Evolutionary conservation across 768 basidiomycete genomes (phyloP), one percentile per base, ranked within the genome.

Genomic region (Russula virescens): DNA sequence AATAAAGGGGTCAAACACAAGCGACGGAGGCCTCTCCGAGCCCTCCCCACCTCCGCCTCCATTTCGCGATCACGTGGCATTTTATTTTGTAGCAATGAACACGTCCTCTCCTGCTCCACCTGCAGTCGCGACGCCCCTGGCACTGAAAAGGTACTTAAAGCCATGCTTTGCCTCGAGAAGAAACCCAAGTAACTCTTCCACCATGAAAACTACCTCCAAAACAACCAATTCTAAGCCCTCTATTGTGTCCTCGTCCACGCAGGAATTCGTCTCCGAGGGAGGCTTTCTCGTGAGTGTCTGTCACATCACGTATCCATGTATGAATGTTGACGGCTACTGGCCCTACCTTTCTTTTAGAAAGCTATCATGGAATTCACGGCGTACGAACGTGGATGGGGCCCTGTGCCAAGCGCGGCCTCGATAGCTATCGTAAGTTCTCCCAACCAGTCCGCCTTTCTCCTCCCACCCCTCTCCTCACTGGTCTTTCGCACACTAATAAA

Each of bases 21-120:
- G 38, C 2, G 38, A 11, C 38, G 38, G 31, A 31, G 31, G 31
- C 31, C 31, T 31, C 38, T 38, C 38, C 38, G 38, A 38, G 13
- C 10, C 38, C 10, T 38, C 38, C 10, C 13, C 38, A 38, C 38
- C 38, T 38, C 38, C 31, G 8, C 31, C 31, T 31, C 31, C 31
- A 31, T 16, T 43, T 63, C 51, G 38, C 50, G 62, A 50, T 53
- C 62, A 63, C 55, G 51, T 63, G 55, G n/a, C n/a, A n/a, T n/a
- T n/a, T n/a, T 31, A 8, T 4, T 8, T 21, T 21, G 23, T 26
- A 8, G 23, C 3, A 46, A 26, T 31, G 31, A 31, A 31, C 31
- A 31, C 31, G 31, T 31, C 31, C 31, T 8, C 3, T 8, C 8
- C 5, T 8, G 8, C 31, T 31, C 5, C 31, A 31, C 5, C 8